Evolutionary conservation across 2,329 filamentous ascomycete genomes (phyloP).

Genomic region (Hyphodiscus sp.): DNA sequence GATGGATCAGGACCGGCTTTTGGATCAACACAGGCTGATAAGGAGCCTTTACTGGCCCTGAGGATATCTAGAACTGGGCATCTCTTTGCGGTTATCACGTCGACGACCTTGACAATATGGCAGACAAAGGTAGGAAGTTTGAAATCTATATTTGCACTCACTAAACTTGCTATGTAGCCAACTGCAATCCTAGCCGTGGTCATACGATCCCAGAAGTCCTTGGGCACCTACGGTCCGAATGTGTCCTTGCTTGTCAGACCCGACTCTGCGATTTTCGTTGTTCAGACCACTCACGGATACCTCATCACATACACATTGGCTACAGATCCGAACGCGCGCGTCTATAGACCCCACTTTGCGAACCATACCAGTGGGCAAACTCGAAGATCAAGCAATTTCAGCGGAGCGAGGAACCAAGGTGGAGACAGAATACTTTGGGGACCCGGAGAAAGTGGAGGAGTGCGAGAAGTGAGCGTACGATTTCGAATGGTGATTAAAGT

Average conservation of each 20-base stretch:
- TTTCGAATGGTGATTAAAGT: constrained; percentile 98
- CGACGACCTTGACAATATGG: constrained; percentile 86
- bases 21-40: constrained; percentile 26
- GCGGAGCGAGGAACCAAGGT: constrained; percentile 37
- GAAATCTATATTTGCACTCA: not conserved
- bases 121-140: constrained; percentile 70
- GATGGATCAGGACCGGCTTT: constrained; percentile 5
- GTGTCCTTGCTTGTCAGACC: constrained; percentile 79
- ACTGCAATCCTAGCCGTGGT: constrained; percentile 83
- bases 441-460: constrained; percentile 73
- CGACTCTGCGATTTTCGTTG: constrained; percentile 85
- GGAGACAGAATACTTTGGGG: constrained; percentile 64
- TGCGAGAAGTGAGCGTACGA: constrained; percentile 80
- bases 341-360: constrained; percentile 78
- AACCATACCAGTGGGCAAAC: constrained; percentile 59
- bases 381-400: constrained; percentile 54
- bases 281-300: constrained; percentile 79
- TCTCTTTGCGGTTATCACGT: constrained; percentile 81
- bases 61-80: constrained; percentile 74
- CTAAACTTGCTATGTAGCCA: constrained; percentile 50
- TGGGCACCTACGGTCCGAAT: constrained; percentile 80
- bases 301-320: constrained; percentile 92
- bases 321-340: constrained; percentile 71
- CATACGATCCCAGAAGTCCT: constrained; percentile 71
- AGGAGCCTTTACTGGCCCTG: constrained; percentile 66